Base-by-base conservation (phyloP, 306 rosid genomes). In the Arachis hypogaea region DNA sequence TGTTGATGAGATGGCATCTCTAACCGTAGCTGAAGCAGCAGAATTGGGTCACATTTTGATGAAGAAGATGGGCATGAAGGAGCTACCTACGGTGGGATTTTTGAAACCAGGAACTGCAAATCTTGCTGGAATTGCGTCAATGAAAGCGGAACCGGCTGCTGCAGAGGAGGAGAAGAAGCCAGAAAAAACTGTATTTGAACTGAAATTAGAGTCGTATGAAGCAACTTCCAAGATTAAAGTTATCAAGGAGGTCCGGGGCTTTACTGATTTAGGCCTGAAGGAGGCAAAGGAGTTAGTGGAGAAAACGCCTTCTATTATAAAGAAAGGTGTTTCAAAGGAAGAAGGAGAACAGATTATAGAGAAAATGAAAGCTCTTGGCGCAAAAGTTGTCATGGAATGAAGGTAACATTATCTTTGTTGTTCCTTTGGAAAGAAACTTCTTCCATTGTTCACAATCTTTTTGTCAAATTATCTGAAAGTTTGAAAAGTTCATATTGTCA, bases 281-380 rank as follows among this genome's bases (percentile, higher is more conserved):
- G 98, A 93, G 68, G 97, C 97, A 5, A 90, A 93, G 72, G 97
- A 93, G 54, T 67, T 90, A 73, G 96, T 90, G 61, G 98, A 88
- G 69, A 93, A 93, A 82, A 71, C 93, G 47, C 98, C 98, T 1
- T 69, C 96, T 0, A 75, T 93, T 75, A 80, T 90, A 14, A 93
- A 90, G 90, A 89, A 73, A 45, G 98, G 97, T 16, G 68, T 93
- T 66, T 85, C 98, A 40, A 93, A 93, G 89, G 98, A 90, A 80
- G 97, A 93, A 73, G 95, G 88, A 65, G 98, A 90, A 67, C 91
- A 90, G 59, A 69, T 93, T 47, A 63, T 93, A 2, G 98, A 93
- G 85, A 93, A 93, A 82, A 7, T 90, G 90, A 90, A 87, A 86
- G 92, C 96, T 70, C 86, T 93, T 49, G 97, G 98, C 5, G 98